Conservation (phyloP, 352 stramenopile genomes). For the Pythium chondricola region DNA sequence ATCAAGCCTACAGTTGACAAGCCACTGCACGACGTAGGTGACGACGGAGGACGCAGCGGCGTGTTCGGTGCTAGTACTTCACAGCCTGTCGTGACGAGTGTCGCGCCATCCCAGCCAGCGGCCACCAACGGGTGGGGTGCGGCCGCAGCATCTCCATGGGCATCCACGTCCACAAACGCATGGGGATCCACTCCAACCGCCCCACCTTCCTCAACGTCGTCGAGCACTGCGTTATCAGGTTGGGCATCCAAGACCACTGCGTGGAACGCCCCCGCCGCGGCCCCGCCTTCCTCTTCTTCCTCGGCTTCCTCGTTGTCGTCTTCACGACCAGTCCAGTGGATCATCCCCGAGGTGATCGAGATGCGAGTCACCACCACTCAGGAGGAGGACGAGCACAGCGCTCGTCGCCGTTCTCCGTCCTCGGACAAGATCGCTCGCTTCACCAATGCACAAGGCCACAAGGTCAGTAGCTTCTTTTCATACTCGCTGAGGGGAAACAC, state of each 20-base stretch:
- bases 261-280: conserved; percentile 16
- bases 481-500: too few relatives aligned
- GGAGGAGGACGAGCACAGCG: neutral
- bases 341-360: conserved; percentile 2
- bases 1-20: conserved; percentile 22
- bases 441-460: conserved; percentile 63
- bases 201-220: neutral
- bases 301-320: too few relatives aligned
- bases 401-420: too few relatives aligned
- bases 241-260: conserved; percentile 19
- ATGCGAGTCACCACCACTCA: neutral
- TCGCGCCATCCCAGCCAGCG: neutral
- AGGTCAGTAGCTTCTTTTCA: conserved; percentile 15
- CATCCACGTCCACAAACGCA: neutral
- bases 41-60: neutral
- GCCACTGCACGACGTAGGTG: too few relatives aligned
- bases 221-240: conserved; percentile 8
- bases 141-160: conserved; percentile 3
- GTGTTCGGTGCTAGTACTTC: conserved; percentile 28
- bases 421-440: conserved; percentile 28
- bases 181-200: neutral
- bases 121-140: neutral
- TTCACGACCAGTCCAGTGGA: conserved; percentile 12
- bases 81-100: neutral
- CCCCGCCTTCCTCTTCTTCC: too few relatives aligned